A percentile compares a stretch with the other conserved stretches of the same genome.
Evolutionary conservation across 352 stramenopile genomes (phyloP).

Genomic region (Phytophthora melonis): DNA sequence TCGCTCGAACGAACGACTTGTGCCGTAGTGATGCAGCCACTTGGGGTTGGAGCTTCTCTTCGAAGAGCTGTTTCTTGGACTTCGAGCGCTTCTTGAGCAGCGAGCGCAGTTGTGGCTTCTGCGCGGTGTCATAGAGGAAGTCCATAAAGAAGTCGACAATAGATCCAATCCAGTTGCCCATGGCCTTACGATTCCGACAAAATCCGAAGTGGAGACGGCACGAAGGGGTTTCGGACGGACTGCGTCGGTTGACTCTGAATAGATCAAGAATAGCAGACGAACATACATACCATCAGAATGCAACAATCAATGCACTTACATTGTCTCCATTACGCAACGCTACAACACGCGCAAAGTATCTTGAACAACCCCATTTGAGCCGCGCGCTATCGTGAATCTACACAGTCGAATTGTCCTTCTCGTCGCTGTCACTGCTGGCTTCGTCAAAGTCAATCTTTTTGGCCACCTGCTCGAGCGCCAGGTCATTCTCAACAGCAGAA

Average conservation of each 20-base stretch:
- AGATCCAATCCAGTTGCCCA: constrained; percentile 28
- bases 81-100: constrained; percentile 29
- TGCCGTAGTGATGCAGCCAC: constrained; percentile 25
- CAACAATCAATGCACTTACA: constrained; percentile 22
- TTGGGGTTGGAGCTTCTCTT: constrained; percentile 36
- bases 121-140: constrained; percentile 14
- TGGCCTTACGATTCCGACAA: background rate
- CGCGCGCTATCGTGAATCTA: constrained; percentile 11
- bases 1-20: constrained; percentile 37
- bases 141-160: constrained; percentile 18
- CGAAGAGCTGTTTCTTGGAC: constrained; percentile 37
- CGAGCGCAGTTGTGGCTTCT: constrained; percentile 6
- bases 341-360: constrained; percentile 14
- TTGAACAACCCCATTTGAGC: constrained; percentile 4
- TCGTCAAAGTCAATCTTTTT: constrained; percentile 54
- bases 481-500: constrained; percentile 26
- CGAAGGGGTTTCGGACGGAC: background rate
- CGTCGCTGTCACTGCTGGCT: constrained; percentile 43
- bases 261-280: constrained; percentile 20
- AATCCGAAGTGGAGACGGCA: background rate
- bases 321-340: constrained; percentile 28
- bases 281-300: background rate
- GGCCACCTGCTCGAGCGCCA: constrained; percentile 29
- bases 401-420: constrained; percentile 27
- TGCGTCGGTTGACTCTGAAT: constrained; percentile 4